phyloP scores from a whole-genome alignment of 1,139 yeast genomes.

The Lodderomyces elongisporus region DNA sequence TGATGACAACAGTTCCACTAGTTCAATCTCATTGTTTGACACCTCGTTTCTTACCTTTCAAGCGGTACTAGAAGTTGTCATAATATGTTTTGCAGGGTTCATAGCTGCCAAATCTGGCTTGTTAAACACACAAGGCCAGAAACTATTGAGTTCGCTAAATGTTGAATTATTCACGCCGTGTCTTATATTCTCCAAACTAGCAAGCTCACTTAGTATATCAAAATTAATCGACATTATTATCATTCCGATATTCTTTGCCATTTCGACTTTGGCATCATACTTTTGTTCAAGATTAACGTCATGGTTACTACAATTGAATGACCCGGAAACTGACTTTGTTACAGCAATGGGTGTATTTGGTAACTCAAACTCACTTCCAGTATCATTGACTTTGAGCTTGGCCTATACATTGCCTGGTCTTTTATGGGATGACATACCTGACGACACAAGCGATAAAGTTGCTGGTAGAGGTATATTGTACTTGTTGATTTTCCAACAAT shows the following conservation, averaged over 20 bases:
- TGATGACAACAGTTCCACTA: too few relatives aligned
- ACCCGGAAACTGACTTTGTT: conserved; percentile 70
- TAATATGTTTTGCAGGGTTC: conserved; percentile 68
- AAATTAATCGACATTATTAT: conserved; percentile 66
- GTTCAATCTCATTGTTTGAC: conserved; percentile 43
- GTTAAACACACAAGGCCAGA: conserved; percentile 58
- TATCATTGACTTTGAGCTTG: conserved; percentile 65
- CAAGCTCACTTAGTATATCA: conserved; percentile 62
- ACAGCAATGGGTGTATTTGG: conserved; percentile 90
- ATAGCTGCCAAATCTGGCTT: conserved; percentile 60
- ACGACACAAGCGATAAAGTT: conserved; percentile 63
- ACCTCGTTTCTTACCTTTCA: conserved; percentile 67
- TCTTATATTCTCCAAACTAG: conserved; percentile 73
- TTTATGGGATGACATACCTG: conserved; percentile 66
- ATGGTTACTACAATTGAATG: conserved; percentile 45
- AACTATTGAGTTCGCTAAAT: conserved; percentile 60
- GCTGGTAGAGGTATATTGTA: conserved; percentile 79
- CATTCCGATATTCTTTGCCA: conserved; percentile 66
- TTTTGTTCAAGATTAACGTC: conserved; percentile 49
- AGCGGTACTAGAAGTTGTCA: conserved; percentile 73
- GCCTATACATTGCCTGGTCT: conserved; percentile 71
- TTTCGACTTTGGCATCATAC: conserved; percentile 61
- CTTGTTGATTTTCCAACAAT: conserved; percentile 73
- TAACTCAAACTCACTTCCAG: conserved; percentile 75
- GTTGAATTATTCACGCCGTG: conserved; percentile 84